Evolutionary conservation across 176 grass and related monocot genomes (phyloP), one percentile per base, ranked within the genome.

Genomic region (Lolium perenne): DNA sequence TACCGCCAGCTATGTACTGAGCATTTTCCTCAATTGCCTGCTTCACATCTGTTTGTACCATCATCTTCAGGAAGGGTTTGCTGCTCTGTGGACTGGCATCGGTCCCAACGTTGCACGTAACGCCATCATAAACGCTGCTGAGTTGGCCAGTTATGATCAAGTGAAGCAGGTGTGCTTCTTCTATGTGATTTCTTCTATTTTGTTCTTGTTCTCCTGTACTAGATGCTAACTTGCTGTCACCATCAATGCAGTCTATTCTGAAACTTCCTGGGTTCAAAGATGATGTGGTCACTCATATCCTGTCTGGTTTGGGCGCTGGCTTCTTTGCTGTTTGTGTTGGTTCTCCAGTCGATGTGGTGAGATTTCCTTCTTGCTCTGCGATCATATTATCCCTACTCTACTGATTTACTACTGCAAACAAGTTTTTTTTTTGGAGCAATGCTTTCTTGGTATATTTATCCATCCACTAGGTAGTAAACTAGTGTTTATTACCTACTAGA

Each of bases 301-400:
- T 98, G 14, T 70, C 97, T 90, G 92, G 97, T 88, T 62, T 98
- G 60, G 97, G 92, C 47, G 94, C 94, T 69, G 94, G 92, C n/a
- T 94, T 98, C 84, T 98, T 98, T 64, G 97, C 97, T 82, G 97
- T 98, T 11, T 98, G 97, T 85, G 74, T 96, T 73, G 97, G 97
- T 87, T 96, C 97, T 88, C 97, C 94, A 17, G 90, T 98, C 40
- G 97, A 96, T 80, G 97, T 96, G 87, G 97, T 98, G 78, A 91
- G 84, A 86, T 92, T 65, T 41, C 32, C 71, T 74, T 8, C 8
- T 2, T 21, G 10, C 62, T 47, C 61, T 25, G 26, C 29, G 3
- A 18, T 41, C 25, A 81, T 77, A 65, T 75, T 80, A 15, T 70
- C 55, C 49, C 41, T 70, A 17, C 29, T 61, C 2, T 46, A 73